Evolutionary conservation across 352 stramenopile genomes (phyloP).

Genomic region (Pythium coloratum): DNA sequence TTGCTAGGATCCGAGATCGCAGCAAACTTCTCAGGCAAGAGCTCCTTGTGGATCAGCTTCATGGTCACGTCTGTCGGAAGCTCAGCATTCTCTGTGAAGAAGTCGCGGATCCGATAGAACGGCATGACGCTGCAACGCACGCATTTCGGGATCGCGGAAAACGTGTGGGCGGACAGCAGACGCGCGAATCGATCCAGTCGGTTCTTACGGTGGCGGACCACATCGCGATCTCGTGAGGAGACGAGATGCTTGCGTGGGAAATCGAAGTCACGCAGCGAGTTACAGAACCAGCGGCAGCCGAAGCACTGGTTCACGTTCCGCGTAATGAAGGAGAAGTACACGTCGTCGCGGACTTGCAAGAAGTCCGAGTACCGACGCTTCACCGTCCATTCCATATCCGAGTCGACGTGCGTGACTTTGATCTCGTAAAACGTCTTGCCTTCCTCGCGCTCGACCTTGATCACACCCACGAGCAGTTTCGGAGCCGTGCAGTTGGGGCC

Average conservation of each 20-base stretch:
- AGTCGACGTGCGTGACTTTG: slow-evolving; percentile 38
- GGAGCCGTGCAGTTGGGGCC: slow-evolving; percentile 41
- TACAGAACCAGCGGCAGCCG: slow-evolving; percentile 68
- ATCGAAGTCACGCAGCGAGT: slow-evolving; percentile 56
- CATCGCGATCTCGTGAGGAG: slow-evolving; percentile 37
- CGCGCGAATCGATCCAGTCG: slow-evolving; percentile 56
- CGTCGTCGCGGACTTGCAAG: slow-evolving; percentile 44
- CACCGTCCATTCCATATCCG: slow-evolving; percentile 56
- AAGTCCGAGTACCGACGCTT: slow-evolving; percentile 78
- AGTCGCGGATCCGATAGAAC: slow-evolving; percentile 64
- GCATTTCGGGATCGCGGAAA: slow-evolving; percentile 76
- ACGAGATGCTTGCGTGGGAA: slow-evolving; percentile 69
- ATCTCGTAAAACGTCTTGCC: slow-evolving; percentile 51
- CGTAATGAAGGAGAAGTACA: slow-evolving; percentile 53
- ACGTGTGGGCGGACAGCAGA: slow-evolving; percentile 66
- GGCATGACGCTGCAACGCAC: slow-evolving; percentile 51
- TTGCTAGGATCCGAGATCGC: slow-evolving; percentile 66
- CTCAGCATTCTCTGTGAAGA: slow-evolving; percentile 48
- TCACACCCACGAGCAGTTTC: slow-evolving; percentile 52
- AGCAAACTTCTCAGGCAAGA: slow-evolving; percentile 53
- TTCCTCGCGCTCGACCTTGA: slow-evolving; percentile 19
- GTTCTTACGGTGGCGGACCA: slow-evolving; percentile 50
- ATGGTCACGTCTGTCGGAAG: slow-evolving; percentile 29
- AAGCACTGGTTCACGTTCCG: slow-evolving; percentile 60
- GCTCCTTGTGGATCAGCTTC: slow-evolving; percentile 31